Conservation (phyloP, 1,284 basidiomycete genomes). For the Vanrija humicola region DNA sequence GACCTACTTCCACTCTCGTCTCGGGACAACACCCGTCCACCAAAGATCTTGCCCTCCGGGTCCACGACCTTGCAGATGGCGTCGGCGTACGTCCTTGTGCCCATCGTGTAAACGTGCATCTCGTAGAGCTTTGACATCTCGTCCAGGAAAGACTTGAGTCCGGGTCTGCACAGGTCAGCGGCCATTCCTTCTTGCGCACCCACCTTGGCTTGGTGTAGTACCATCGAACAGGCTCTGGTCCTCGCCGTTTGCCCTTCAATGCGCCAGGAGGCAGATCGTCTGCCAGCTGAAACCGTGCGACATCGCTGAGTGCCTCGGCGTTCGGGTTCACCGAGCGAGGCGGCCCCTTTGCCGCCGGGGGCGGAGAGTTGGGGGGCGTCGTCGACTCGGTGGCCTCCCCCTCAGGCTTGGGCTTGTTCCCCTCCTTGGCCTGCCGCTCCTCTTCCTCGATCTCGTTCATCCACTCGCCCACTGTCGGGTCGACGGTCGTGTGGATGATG, state of each 20-base stretch:
- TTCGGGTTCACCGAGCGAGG: conserved; percentile 31
- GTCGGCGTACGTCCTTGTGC: conserved; percentile 92
- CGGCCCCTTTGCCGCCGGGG: conserved; percentile 18
- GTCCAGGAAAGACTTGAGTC: conserved; percentile 72
- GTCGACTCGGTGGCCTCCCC: not conserved
- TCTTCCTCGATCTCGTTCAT: conserved; percentile 65
- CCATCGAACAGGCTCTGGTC: conserved; percentile 56
- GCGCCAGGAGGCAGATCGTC: conserved; percentile 64
- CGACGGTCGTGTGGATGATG: conserved; percentile 96
- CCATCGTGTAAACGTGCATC: conserved; percentile 99
- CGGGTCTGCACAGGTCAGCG: conserved; percentile 60
- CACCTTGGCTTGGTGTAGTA: conserved; percentile 97
- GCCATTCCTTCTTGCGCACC: conserved; percentile 25
- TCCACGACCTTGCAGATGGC: conserved; percentile 92
- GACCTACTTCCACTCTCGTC: conserved; percentile 83
- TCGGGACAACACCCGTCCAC: conserved; percentile 79
- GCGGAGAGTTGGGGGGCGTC: conserved; percentile 19
- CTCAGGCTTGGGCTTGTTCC: conserved; percentile 29
- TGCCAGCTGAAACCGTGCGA: conserved; percentile 74
- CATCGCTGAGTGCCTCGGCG: conserved; percentile 63
- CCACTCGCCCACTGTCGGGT: conserved; percentile 98
- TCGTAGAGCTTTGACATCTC: conserved; percentile 77
- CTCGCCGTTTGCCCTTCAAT: conserved; percentile 37
- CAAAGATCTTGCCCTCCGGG: conserved; percentile 79
- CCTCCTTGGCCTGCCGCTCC: conserved; percentile 18